Conservation (phyloP, 2,329 filamentous ascomycete genomes). For the Furcasterigmium furcatum region DNA sequence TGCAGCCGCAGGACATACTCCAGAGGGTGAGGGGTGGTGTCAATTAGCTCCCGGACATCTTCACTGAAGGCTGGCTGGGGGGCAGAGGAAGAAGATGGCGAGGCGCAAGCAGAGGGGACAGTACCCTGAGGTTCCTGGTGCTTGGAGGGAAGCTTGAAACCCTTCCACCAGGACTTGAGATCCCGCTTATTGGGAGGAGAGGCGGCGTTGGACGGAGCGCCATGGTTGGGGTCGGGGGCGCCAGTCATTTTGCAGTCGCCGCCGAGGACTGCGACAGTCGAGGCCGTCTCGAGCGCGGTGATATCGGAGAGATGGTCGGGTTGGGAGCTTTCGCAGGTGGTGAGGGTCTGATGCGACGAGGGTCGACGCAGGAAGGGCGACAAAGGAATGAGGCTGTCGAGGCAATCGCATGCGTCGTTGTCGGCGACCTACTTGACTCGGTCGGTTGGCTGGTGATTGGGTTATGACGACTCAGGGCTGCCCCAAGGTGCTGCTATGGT, state of each 20-base stretch:
- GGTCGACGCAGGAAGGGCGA: neutral
- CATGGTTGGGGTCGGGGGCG: constrained; percentile 24
- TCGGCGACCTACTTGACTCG: neutral
- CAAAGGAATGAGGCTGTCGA: neutral
- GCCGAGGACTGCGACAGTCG: constrained; percentile 2
- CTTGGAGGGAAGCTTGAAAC: constrained; percentile 72
- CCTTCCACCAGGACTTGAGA: constrained; percentile 95
- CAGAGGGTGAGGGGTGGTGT: constrained; percentile 7
- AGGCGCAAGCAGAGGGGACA: constrained; percentile 28
- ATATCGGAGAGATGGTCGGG: neutral
- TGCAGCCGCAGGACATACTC: constrained; percentile 7
- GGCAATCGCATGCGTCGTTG: neutral
- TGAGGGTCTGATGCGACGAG: too few relatives aligned
- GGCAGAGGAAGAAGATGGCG: neutral
- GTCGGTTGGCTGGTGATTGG: too few relatives aligned
- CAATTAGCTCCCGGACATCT: constrained; percentile 9
- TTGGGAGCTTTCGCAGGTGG: too few relatives aligned
- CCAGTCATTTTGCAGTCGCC: constrained; percentile 5
- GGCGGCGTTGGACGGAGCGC: constrained; percentile 35
- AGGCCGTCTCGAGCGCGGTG: neutral
- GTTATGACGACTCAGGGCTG: too few relatives aligned
- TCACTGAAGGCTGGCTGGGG: constrained; percentile 11
- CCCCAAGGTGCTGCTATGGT: too few relatives aligned
- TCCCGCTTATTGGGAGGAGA: constrained; percentile 84
- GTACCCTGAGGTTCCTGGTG: constrained; percentile 55